A percentile compares a stretch with the other conserved stretches of the same genome.
Conservation (phyloP, 805 yeast species). For the Sugiyamaella marilandica region DNA sequence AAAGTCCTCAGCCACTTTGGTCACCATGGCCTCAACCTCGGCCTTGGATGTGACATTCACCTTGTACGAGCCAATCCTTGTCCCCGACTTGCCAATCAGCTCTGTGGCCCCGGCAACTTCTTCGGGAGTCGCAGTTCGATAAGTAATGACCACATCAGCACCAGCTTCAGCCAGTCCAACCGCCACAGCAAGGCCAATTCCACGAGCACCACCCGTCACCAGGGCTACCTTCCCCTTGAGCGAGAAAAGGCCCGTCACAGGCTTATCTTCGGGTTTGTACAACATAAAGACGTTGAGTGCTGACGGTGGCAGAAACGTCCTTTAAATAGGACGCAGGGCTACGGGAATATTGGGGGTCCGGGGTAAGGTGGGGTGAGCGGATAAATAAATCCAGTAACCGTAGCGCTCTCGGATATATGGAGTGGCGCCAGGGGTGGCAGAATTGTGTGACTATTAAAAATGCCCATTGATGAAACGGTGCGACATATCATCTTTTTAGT, state of each 20-base stretch:
- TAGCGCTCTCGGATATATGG: too few relatives aligned
- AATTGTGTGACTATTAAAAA: too few relatives aligned
- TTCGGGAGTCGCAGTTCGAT: conserved; percentile 7
- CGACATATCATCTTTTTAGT: too few relatives aligned
- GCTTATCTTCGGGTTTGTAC: not conserved
- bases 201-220: conserved; percentile 51
- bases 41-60: conserved; percentile 29
- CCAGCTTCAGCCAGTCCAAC: conserved; percentile 42
- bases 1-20: conserved; percentile 35
- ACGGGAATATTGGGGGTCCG: not conserved
- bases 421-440: too few relatives aligned
- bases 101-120: conserved; percentile 26
- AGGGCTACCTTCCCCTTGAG: conserved; percentile 39
- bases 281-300: not conserved
- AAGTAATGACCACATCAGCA: conserved; percentile 36
- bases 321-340: not conserved
- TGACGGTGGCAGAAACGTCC: not conserved
- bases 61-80: conserved; percentile 25
- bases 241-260: conserved; percentile 34
- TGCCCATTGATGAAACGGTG: too few relatives aligned
- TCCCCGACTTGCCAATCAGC: conserved; percentile 27
- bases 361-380: conserved; percentile 1
- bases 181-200: conserved; percentile 48
- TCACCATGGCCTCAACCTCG: conserved; percentile 28
- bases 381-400: not conserved